Base-by-base conservation (phyloP, 345 rosid genomes). In the Erucastrum elatum region DNA sequence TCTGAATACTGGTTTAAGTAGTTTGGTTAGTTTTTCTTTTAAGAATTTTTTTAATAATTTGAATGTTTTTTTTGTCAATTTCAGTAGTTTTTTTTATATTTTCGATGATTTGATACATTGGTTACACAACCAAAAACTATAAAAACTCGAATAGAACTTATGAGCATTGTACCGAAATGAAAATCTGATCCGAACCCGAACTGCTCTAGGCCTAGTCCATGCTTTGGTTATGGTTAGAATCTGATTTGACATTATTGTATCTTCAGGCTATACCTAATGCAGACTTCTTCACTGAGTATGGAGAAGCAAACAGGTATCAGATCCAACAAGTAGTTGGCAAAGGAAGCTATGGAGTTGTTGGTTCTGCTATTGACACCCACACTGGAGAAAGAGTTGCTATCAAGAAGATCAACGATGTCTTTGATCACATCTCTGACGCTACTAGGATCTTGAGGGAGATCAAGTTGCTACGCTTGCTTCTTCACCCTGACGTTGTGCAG, bases 301-400 rank as follows among this genome's bases (percentile, higher is more conserved):
- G 98, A 66, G 98, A 94, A 81, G 98, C 88, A 78, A 92, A 82
- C 75, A 90, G 87, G 65, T 94, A 91, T 81, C 90, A 89, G 82
- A 71, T 94, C 70, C 98, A 92, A 85, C 90, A 94, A 91, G 95
- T 94, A 8, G 68, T 94, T 25, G 98, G 98, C 33, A 94, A 94
- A 85, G 98, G 98, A 72, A 94, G 98, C 86, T 94, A 94, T 64
- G 97, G 98, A 41, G 90, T 94, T 78, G 98, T 94, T 13, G 92
- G 86, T 72, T 92, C 98, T 37, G 98, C 98, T 71, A 69, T 92
- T 8, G 98, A 94, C 65, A 86, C 88, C 0, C 90, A 88, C 51
- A 91, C 97, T 2, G 92, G 97, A 49, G 97, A 94, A 83, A 90
- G 75, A 86, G 93, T 94, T 61, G 98, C 98, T 1, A 90, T 94